Evolutionary conservation across 768 basidiomycete species (phyloP).

Genomic region (Phylloporus sp.): DNA sequence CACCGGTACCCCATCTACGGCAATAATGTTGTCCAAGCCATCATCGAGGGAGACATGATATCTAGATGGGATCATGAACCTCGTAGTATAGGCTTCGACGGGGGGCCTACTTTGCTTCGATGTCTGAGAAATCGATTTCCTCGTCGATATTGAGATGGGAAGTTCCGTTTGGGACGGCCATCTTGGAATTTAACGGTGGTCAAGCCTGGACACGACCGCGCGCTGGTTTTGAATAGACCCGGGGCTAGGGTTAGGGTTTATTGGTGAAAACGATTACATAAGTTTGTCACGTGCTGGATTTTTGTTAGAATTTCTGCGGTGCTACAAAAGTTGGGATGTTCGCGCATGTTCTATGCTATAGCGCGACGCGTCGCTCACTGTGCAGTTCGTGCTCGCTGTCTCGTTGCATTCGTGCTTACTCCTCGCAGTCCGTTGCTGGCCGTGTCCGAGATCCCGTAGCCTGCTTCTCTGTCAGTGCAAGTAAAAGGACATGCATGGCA

Average conservation of each 20-base stretch:
- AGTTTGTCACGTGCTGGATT: constrained; percentile 16
- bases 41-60: constrained; percentile 82
- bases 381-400: constrained; percentile 14
- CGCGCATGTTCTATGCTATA: constrained; percentile 13
- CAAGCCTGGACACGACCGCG: too few relatives aligned
- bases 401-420: constrained; percentile 17
- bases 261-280: neutral
- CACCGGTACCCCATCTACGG: constrained; percentile 88
- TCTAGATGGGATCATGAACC: constrained; percentile 39
- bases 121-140: constrained; percentile 82
- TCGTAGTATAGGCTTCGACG: neutral
- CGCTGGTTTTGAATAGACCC: neutral
- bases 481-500: neutral
- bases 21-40: constrained; percentile 84
- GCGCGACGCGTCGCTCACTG: constrained; percentile 13
- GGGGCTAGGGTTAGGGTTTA: constrained; percentile 4
- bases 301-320: neutral
- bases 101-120: constrained; percentile 70
- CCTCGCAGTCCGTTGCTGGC: constrained; percentile 19
- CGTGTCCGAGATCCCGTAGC: constrained; percentile 2
- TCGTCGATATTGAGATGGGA: constrained; percentile 42
- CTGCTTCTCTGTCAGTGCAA: constrained; percentile 1
- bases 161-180: constrained; percentile 41
- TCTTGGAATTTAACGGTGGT: constrained; percentile 29
- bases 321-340: constrained; percentile 16